Evolutionary conservation across 768 basidiomycete species (phyloP).

Genomic region (Tricholoma furcatifolium): DNA sequence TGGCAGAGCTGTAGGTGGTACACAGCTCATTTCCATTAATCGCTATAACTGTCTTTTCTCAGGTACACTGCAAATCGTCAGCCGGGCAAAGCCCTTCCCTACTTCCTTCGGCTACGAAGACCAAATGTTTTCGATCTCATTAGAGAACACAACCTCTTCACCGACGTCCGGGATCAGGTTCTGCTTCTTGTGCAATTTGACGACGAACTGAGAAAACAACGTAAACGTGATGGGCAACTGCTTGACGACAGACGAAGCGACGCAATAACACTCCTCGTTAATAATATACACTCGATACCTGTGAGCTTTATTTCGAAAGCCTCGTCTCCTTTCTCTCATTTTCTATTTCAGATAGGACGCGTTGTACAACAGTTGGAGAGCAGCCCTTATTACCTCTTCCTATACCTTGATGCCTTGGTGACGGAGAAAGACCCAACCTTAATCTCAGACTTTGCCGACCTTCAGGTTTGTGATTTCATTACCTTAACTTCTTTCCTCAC

Average conservation of each 20-base stretch:
- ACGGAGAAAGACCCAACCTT: conserved; percentile 84
- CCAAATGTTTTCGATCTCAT: conserved; percentile 95
- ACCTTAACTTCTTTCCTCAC: not conserved
- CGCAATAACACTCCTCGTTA: conserved; percentile 84
- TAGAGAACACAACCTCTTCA: conserved; percentile 89
- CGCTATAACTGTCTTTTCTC: not conserved
- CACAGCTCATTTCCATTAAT: too few relatives aligned
- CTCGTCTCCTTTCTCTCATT: not conserved
- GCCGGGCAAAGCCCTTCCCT: conserved; percentile 91
- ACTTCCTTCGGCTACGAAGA: conserved; percentile 79
- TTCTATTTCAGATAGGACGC: conserved; percentile 62
- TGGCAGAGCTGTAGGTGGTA: conserved; percentile 80
- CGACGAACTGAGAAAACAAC: conserved; percentile 73
- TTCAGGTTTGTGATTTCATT: conserved; percentile 49
- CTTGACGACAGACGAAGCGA: conserved; percentile 53
- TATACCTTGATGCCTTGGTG: conserved; percentile 84
- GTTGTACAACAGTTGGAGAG: conserved; percentile 85
- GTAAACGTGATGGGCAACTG: conserved; percentile 40
- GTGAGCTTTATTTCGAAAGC: conserved; percentile 39
- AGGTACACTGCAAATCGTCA: conserved; percentile 89
- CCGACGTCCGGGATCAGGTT: conserved; percentile 92
- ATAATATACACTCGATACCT: conserved; percentile 95
- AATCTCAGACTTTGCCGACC: conserved; percentile 78
- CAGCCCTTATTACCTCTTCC: conserved; percentile 80
- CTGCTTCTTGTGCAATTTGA: conserved; percentile 93